Base-by-base conservation (phyloP, 352 stramenopile genomes). In the Blastocystis sp. region DNA sequence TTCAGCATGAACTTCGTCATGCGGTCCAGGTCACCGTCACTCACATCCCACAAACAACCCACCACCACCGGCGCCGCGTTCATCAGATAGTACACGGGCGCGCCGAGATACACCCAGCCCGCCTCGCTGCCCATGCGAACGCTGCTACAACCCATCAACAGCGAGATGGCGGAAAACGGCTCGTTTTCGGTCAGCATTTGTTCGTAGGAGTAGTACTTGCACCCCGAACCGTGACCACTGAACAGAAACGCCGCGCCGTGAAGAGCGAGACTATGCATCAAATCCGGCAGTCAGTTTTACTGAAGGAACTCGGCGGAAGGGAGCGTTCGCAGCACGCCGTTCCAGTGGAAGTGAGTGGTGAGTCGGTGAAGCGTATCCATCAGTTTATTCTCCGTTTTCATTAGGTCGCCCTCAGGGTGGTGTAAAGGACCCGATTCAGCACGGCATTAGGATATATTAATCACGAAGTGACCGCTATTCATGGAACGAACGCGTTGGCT, bases 1-100 rank as follows among this genome's bases (percentile, higher is more conserved):
- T 67, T 26, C 19, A 85, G 13, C n/a, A 85, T 33, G 26, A 62
- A 37, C 1, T 62, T 10, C 26, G 74, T 85, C 33, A 85, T 67
- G 0, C 74, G 74, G 29, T 85, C 74, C 26, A 85, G 24, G 24
- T 85, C 74, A 2, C 74, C 74, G 24, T 85, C 74, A 41, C 74
- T 85, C n/a, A 85, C 74, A 39, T 85, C 74, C 74, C 74, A 85
- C 4, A 85, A 39, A 59, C 74, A 85, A 1, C 74, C 45, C 6
- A 85, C 74, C 24, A 67, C 51, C 21, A 41, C 51, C 9, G 74
- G 74, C 9, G 51, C 29, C 26, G 26, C 26, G n/a, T 67, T 37
- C 29, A 85, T 16, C 1, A 45, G 10, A 26, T 85, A 85, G 45
- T 85, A 85, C 1, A 85, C 1, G 0, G 55, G 41, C 4, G 74